Base-by-base conservation (phyloP, 1,139 yeast species). In the Yueomyces sp. region DNA sequence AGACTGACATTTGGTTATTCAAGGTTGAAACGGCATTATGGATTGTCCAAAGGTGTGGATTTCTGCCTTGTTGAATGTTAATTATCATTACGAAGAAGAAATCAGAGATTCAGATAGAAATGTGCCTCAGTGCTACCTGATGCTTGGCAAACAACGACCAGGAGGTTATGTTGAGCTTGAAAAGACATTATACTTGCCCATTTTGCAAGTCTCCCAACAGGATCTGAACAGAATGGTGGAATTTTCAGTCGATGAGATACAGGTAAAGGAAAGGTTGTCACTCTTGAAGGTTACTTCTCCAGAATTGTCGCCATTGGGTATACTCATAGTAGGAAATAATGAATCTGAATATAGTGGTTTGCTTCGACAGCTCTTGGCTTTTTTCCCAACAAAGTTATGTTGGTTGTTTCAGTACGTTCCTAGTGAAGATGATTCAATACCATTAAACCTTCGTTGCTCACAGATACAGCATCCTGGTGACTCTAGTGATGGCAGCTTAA, bases 31-130 rank as follows among this genome's bases (percentile, higher is more conserved):
- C 19, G 19, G 19, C 19, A 19, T 19, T 19, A 19, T 19, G 19
- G 19, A 19, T 19, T 19, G 19, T 19, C 19, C 19, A 19, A 19
- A 19, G 19, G 19, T 19, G 19, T 19, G 19, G 19, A 19, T 19
- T 19, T 19, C 19, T 19, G 19, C 19, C 19, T 19, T 19, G 19
- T 37, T 44, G 6, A 54, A 52, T 27, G 45, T 46, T 7, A 50
- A 51, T 37, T 50, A 47, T 38, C 44, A 45, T 6, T 50, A 51
- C 38, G 54, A 50, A 26, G 36, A 42, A 27, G 37, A 43, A 31
- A 5, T 19, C 11, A 27, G 28, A n/a, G 27, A 36, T 5, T 29
- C 29, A 1, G 36, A n/a, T 12, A 36, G 36, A 3, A 41, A 42
- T 9, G 37, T 43, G 4, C 48, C 54, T n/a, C 50, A 44, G 36